Conservation (phyloP, 805 yeast species). For the Maudiozyma pseudohumilis region DNA sequence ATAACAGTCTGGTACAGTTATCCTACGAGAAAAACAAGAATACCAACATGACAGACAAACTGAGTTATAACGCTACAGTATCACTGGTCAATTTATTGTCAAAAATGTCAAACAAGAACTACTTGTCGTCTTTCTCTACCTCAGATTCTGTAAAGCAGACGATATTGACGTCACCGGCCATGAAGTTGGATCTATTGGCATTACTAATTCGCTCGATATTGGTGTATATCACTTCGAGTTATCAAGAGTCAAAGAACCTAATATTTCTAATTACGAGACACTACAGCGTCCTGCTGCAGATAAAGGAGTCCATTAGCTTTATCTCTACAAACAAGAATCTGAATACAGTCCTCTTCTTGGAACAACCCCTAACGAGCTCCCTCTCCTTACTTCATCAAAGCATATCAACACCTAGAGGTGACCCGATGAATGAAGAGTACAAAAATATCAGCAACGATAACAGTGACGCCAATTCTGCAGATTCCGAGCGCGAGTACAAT, state of each 20-base stretch:
- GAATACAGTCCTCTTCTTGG: constrained; percentile 4
- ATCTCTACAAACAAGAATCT: constrained; percentile 14
- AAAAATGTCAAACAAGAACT: constrained; percentile 22
- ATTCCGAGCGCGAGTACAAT: background rate
- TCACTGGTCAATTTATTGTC: constrained; percentile 34
- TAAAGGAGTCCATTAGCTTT: constrained; percentile 16
- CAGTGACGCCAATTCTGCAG: background rate
- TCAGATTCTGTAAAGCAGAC: background rate
- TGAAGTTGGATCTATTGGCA: constrained; percentile 49
- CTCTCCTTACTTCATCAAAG: background rate
- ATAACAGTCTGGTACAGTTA: constrained; percentile 14
- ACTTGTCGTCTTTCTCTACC: constrained; percentile 16
- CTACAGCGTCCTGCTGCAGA: constrained; percentile 26
- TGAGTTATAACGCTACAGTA: constrained; percentile 44
- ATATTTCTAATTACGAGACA: constrained; percentile 38
- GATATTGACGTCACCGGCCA: constrained; percentile 16
- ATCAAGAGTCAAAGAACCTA: constrained; percentile 44
- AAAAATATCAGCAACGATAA: background rate
- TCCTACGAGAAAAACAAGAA: constrained; percentile 29
- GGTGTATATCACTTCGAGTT: constrained; percentile 41
- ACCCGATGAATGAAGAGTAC: background rate
- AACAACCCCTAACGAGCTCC: background rate
- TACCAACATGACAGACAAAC: background rate
- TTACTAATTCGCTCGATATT: constrained; percentile 47
- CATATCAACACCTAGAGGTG: background rate